Conservation (phyloP, 2,329 filamentous ascomycete species). For the Colletotrichum zoysiae region DNA sequence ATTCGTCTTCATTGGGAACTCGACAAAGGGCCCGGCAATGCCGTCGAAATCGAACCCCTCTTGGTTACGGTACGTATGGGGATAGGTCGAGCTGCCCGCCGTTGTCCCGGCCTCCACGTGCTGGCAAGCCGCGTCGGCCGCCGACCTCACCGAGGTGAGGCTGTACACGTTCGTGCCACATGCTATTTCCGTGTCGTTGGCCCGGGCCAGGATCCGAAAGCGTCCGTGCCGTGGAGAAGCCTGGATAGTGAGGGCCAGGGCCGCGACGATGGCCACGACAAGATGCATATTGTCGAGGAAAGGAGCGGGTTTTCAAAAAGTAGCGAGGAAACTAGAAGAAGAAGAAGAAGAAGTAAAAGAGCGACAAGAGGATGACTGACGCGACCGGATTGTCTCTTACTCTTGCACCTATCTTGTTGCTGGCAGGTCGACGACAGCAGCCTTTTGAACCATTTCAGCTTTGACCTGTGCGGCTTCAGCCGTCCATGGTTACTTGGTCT, state of each 20-base stretch:
- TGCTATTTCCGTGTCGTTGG: slow-evolving; percentile 42
- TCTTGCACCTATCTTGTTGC: neutral
- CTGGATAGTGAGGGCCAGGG: slow-evolving; percentile 28
- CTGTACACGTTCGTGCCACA: slow-evolving; percentile 69
- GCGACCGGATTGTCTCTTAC: neutral
- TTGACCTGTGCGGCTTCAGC: neutral
- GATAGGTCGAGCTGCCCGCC: slow-evolving; percentile 59
- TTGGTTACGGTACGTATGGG: slow-evolving; percentile 71
- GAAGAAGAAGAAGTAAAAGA: neutral
- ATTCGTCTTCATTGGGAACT: slow-evolving; percentile 70
- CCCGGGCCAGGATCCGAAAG: slow-evolving; percentile 41
- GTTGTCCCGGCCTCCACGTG: slow-evolving; percentile 58
- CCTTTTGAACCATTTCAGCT: slow-evolving; percentile 21
- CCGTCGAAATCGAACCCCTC: slow-evolving; percentile 71
- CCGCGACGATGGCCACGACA: slow-evolving; percentile 21
- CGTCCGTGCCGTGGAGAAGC: slow-evolving; percentile 53
- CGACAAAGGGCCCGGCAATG: slow-evolving; percentile 69
- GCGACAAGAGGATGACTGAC: no score
- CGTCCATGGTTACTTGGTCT: neutral
- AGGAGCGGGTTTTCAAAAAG: neutral
- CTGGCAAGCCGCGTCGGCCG: slow-evolving; percentile 63
- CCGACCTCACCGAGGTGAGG: slow-evolving; percentile 60
- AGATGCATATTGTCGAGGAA: slow-evolving; percentile 28
- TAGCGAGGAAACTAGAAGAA: slow-evolving; percentile 3
- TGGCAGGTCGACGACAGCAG: neutral